Percentiles rank a stretch among this genome's conserved stretches.
phyloP scores from a whole-genome alignment of 345 rosid species.

The Isatis tinctoria region DNA sequence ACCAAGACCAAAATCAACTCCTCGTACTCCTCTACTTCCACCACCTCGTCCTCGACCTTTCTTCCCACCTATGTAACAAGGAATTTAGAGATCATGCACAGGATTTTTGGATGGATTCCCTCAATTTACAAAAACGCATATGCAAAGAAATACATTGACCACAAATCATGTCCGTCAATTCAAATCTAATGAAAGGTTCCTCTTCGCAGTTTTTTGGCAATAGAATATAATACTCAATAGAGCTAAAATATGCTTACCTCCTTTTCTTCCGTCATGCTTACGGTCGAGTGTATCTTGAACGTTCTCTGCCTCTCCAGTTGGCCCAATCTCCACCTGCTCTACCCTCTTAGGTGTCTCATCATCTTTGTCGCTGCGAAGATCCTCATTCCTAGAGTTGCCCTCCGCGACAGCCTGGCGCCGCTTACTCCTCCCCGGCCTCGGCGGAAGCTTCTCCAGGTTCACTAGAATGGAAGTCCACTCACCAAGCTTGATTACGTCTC shows the following conservation, averaged over 20 bases:
- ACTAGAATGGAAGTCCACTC: no score
- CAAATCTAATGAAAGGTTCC: slow-evolving; percentile 5
- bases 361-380: no score
- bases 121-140: background rate
- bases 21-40: slow-evolving; percentile 86
- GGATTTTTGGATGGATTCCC: background rate
- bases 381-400: no score
- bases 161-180: background rate
- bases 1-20: slow-evolving; percentile 96
- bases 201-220: background rate
- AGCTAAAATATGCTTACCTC: slow-evolving; percentile 60
- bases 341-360: no score
- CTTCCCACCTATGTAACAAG: slow-evolving; percentile 60
- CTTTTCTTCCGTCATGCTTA: slow-evolving; percentile 95
- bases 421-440: no score
- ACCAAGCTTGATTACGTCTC: no score
- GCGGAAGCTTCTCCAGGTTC: no score
- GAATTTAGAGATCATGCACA: slow-evolving; percentile 24
- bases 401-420: no score
- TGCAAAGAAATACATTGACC: slow-evolving; percentile 1
- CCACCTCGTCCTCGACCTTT: slow-evolving; percentile 70
- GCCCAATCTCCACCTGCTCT: no score
- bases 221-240: background rate
- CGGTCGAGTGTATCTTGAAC: no score
- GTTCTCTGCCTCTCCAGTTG: no score